These are phyloP conservation scores for Linum trigynum DNA, from an alignment of 345 rosid species.

Conservation along the genomic window DNA sequence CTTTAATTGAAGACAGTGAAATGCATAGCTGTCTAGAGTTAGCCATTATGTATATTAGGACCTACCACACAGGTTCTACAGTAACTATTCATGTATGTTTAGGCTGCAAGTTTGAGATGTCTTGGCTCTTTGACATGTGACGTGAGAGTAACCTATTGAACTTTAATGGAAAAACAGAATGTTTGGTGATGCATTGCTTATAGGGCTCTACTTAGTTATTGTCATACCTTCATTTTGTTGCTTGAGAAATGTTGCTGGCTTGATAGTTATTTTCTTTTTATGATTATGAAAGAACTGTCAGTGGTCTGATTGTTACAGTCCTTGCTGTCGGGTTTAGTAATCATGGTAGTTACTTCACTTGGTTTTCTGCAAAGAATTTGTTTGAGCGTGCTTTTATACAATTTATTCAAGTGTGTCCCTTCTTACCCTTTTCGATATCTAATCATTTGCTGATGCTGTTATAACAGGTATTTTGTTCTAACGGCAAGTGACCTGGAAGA, in stretches of 20 bases:
- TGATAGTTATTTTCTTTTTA: too few relatives aligned
- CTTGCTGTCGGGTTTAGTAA: not conserved
- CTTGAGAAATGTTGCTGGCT: not conserved
- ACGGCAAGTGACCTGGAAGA: conserved; percentile 79
- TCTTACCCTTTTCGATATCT: not conserved
- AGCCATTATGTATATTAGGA: too few relatives aligned
- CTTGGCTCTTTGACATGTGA: too few relatives aligned
- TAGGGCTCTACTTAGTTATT: not conserved
- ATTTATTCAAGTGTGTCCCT: not conserved
- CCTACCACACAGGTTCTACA: too few relatives aligned
- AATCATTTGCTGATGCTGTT: conserved; percentile 6
- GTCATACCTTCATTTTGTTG: not conserved
- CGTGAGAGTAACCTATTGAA: too few relatives aligned
- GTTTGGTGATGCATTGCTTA: not conserved
- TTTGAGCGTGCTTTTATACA: not conserved
- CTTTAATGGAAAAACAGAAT: not conserved
- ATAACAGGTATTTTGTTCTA: conserved; percentile 81
- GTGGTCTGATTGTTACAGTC: too few relatives aligned
- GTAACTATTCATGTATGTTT: too few relatives aligned
- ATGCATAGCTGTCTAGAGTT: too few relatives aligned
- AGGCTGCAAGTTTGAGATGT: too few relatives aligned
- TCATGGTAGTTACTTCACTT: not conserved
- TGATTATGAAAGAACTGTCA: not conserved
- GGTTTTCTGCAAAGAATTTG: not conserved
- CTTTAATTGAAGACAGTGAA: too few relatives aligned